A percentile compares a stretch with the other conserved stretches of the same genome.
Conservation (phyloP, 2,329 filamentous ascomycete genomes). For the Calonectria crousiana region DNA sequence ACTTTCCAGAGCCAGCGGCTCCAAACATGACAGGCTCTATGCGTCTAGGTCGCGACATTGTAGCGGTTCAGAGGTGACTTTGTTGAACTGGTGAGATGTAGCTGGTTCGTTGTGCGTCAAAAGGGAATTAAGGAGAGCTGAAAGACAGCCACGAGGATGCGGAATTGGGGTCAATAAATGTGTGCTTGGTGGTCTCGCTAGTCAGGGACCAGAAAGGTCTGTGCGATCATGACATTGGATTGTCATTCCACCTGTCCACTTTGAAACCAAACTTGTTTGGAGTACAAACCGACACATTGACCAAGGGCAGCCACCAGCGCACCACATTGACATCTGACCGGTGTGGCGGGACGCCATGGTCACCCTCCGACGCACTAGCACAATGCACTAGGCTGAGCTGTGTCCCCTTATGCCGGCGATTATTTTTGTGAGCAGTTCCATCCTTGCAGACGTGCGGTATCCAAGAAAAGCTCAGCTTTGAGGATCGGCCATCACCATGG, state of each 20-base stretch:
- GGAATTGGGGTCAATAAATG: neutral
- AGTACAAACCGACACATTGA: neutral
- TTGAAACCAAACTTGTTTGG: slow-evolving; percentile 3
- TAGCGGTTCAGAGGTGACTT: neutral
- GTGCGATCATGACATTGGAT: neutral
- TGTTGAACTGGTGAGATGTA: neutral
- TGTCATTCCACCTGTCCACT: neutral
- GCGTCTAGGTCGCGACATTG: neutral
- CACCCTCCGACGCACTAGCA: neutral
- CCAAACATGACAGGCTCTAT: slow-evolving; percentile 2
- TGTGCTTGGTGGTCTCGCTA: neutral
- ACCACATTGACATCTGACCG: neutral
- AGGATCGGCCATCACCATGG: neutral
- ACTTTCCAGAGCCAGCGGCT: neutral
- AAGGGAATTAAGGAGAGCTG: neutral
- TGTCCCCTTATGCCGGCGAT: neutral
- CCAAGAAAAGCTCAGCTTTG: neutral
- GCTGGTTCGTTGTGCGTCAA: too few species aligned
- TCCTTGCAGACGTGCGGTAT: neutral
- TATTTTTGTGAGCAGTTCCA: neutral
- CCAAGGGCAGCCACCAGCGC: neutral
- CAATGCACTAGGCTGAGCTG: neutral
- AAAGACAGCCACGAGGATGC: neutral
- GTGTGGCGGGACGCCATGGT: neutral
- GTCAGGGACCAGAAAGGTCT: neutral